Conservation (phyloP, 768 basidiomycete species). For the Termitomyces sp. region DNA sequence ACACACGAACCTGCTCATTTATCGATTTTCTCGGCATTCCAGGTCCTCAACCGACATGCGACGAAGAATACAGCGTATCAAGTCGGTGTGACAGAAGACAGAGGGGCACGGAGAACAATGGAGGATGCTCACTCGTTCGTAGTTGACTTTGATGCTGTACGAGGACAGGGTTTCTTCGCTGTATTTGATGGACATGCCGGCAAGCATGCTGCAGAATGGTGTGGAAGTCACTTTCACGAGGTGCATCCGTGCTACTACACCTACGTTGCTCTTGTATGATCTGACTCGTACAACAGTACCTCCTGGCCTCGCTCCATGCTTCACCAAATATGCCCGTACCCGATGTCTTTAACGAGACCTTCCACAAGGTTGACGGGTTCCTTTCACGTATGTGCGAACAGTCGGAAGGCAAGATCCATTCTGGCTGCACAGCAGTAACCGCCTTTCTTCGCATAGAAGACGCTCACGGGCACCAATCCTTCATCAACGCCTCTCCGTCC, state of each 20-base stretch:
- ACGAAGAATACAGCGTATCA: conserved; percentile 60
- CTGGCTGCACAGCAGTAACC: conserved; percentile 95
- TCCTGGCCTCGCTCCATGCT: conserved; percentile 68
- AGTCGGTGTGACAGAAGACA: conserved; percentile 80
- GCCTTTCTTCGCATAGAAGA: conserved; percentile 95
- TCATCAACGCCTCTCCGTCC: conserved; percentile 36
- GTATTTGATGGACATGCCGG: conserved; percentile 99
- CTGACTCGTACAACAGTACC: conserved; percentile 26
- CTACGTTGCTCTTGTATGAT: neutral
- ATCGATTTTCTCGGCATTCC: conserved; percentile 1
- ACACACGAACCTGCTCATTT: neutral
- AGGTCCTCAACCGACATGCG: conserved; percentile 79
- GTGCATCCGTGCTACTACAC: conserved; percentile 33
- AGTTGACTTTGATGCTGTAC: conserved; percentile 86
- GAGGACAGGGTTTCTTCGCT: conserved; percentile 97
- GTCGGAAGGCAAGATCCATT: conserved; percentile 89
- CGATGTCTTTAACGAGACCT: conserved; percentile 88
- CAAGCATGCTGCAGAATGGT: conserved; percentile 99
- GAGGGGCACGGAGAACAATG: conserved; percentile 89
- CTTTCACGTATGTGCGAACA: conserved; percentile 84
- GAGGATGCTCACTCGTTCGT: conserved; percentile 97
- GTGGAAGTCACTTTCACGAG: conserved; percentile 93
- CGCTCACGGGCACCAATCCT: conserved; percentile 66
- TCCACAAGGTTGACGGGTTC: conserved; percentile 85
- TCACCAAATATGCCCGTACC: conserved; percentile 63